Evolutionary conservation across 1,284 basidiomycete genomes (phyloP).

Genomic region (Marasmius oreades): DNA sequence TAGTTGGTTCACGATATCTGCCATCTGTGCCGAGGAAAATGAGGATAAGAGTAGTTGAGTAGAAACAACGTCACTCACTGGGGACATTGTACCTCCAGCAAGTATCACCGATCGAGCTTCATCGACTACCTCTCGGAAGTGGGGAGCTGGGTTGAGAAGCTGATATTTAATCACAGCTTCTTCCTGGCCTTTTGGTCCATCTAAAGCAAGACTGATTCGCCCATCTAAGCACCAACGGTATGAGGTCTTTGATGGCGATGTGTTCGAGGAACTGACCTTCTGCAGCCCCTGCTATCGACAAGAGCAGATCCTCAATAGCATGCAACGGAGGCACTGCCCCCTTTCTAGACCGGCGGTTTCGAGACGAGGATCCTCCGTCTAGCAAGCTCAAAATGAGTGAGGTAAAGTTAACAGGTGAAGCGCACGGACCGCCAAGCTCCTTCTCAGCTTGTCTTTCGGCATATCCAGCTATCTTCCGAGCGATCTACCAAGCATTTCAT

Average conservation of each 20-base stretch:
- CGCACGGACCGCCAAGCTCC: constrained; percentile 27
- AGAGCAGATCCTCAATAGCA: constrained; percentile 80
- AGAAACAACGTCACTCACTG: constrained; percentile 48
- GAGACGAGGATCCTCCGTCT: not conserved
- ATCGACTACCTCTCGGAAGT: constrained; percentile 81
- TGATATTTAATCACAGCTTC: constrained; percentile 84
- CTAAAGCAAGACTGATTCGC: constrained; percentile 52
- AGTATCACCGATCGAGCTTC: constrained; percentile 81
- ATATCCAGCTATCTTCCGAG: constrained; percentile 77
- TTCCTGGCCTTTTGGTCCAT: constrained; percentile 33
- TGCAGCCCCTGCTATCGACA: constrained; percentile 77
- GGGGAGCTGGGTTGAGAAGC: constrained; percentile 89
- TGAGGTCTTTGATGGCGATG: constrained; percentile 3
- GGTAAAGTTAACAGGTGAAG: not conserved
- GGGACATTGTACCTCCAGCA: constrained; percentile 97
- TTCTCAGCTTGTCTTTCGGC: constrained; percentile 64
- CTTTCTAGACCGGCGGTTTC: constrained; percentile 26
- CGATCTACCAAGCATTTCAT: constrained; percentile 42
- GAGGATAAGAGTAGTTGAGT: not conserved
- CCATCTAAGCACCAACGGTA: constrained; percentile 45
- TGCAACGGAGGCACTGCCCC: constrained; percentile 76
- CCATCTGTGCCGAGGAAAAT: constrained; percentile 53
- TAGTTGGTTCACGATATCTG: constrained; percentile 84
- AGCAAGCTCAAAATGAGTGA: not conserved
- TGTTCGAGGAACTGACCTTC: constrained; percentile 57